A percentile compares a stretch with the other conserved stretches of the same genome.
Evolutionary conservation across 495 filamentous ascomycete genomes (phyloP).

Genomic region (Hypoxylon crocopeplum): DNA sequence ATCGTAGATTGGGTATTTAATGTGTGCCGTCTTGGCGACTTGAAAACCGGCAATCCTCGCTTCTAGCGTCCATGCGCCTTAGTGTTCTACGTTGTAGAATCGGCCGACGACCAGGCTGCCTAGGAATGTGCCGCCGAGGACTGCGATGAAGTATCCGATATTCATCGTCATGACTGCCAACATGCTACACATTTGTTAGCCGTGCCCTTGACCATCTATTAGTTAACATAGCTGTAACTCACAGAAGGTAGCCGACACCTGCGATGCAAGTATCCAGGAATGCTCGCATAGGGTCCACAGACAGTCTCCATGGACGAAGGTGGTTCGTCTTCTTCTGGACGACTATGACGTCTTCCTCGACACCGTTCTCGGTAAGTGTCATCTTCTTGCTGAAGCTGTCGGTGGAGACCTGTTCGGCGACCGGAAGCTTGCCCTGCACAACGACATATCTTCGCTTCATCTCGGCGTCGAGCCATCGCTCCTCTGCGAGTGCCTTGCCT

Average conservation of each 20-base stretch:
- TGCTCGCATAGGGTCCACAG: constrained; percentile 78
- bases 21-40: constrained; percentile 29
- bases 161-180: constrained; percentile 98
- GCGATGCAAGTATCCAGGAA: constrained; percentile 69
- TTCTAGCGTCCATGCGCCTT: neutral
- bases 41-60: constrained; percentile 14
- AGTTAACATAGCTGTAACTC: constrained; percentile 50
- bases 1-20: constrained; percentile 25
- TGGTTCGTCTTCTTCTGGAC: constrained; percentile 59
- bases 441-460: constrained; percentile 76
- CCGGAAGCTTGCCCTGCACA: constrained; percentile 67
- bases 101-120: constrained; percentile 84
- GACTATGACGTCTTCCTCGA: constrained; percentile 76
- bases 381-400: constrained; percentile 63
- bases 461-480: constrained; percentile 64
- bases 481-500: constrained; percentile 62
- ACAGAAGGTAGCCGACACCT: constrained; percentile 89
- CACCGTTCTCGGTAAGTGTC: constrained; percentile 68
- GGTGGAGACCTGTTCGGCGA: constrained; percentile 59
- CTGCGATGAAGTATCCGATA: constrained; percentile 91
- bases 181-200: constrained; percentile 69
- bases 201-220: neutral
- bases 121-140: constrained; percentile 81
- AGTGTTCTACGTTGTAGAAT: constrained; percentile 51
- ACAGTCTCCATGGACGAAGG: constrained; percentile 75